phyloP scores from a whole-genome alignment of 2,329 filamentous ascomycete genomes.

The Pezicula carpinea region DNA sequence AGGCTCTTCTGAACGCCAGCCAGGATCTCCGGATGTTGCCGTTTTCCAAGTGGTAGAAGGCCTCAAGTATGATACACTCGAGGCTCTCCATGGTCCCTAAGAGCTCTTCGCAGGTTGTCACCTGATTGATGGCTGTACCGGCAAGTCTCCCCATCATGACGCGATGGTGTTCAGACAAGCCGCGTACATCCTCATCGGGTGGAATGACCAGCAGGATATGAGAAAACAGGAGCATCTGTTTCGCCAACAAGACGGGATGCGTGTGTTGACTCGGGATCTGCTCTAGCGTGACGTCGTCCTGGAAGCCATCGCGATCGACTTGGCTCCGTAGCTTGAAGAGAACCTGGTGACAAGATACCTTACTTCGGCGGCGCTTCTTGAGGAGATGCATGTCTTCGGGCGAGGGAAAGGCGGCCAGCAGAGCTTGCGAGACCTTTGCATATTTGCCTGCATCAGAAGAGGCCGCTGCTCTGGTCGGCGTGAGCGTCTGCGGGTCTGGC shows the following conservation, averaged over 20 bases:
- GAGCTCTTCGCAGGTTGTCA: slow-evolving; percentile 40
- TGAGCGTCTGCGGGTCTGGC: neutral
- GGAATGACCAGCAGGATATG: slow-evolving; percentile 31
- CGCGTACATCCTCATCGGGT: neutral
- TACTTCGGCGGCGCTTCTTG: neutral
- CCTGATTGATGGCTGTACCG: slow-evolving; percentile 13
- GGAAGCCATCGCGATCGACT: too few species aligned
- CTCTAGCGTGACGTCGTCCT: too few species aligned
- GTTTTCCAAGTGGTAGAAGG: slow-evolving; percentile 35
- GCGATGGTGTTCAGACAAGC: slow-evolving; percentile 6
- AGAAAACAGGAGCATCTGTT: slow-evolving; percentile 34
- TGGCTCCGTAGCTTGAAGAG: neutral
- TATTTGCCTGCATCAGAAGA: too few species aligned
- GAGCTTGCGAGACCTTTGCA: too few species aligned
- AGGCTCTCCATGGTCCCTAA: slow-evolving; percentile 41
- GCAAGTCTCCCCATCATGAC: slow-evolving; percentile 18
- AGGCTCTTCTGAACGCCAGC: slow-evolving; percentile 37
- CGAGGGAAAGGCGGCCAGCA: too few species aligned
- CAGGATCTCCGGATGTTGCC: slow-evolving; percentile 43
- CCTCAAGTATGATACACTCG: slow-evolving; percentile 41
- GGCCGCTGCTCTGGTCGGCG: neutral
- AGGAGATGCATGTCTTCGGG: neutral
- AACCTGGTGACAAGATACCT: neutral
- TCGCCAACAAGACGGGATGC: slow-evolving; percentile 37
- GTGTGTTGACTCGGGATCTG: slow-evolving; percentile 17